A percentile compares a stretch with the other conserved stretches of the same genome.
phyloP scores from a whole-genome alignment of 2,329 filamentous ascomycete genomes.

The Ophioceras dolichostomum region DNA sequence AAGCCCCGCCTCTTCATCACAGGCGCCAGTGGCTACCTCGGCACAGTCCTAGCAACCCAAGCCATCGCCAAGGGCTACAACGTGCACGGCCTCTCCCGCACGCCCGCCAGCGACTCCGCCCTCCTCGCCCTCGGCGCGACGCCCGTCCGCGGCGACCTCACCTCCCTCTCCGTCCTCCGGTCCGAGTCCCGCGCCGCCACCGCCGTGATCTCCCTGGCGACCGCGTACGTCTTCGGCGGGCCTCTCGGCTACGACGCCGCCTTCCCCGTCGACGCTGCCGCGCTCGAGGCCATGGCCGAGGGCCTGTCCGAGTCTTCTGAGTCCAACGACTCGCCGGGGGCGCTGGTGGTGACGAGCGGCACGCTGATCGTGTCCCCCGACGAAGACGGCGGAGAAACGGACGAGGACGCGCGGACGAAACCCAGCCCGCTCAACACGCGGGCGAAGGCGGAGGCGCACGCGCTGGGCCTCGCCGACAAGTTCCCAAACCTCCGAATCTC shows the following conservation, averaged over 20 bases:
- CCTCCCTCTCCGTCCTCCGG: slow-evolving; percentile 22
- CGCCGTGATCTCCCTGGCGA: slow-evolving; percentile 28
- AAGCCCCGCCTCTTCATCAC: slow-evolving; percentile 26
- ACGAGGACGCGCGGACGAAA: slow-evolving; percentile 9
- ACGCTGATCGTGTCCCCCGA: slow-evolving; percentile 13
- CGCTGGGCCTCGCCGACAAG: slow-evolving; percentile 13
- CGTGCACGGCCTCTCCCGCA: slow-evolving; percentile 28
- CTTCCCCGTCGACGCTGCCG: slow-evolving; percentile 18
- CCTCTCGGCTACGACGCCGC: slow-evolving; percentile 14
- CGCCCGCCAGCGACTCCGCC: slow-evolving; percentile 19
- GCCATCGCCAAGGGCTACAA: slow-evolving; percentile 24
- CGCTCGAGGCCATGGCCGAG: slow-evolving; percentile 23
- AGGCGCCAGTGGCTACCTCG: slow-evolving; percentile 26
- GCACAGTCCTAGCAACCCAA: slow-evolving; percentile 19
- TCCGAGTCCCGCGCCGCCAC: slow-evolving; percentile 24
- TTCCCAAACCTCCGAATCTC: slow-evolving; percentile 22
- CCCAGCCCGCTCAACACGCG: slow-evolving; percentile 9
- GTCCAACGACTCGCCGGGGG: slow-evolving; percentile 20
- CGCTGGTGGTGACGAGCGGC: slow-evolving; percentile 22
- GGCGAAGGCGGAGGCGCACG: slow-evolving; percentile 16
- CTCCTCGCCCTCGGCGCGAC: slow-evolving; percentile 23
- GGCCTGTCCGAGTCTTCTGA: too few species aligned
- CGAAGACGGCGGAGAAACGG: slow-evolving; percentile 16
- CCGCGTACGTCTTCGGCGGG: slow-evolving; percentile 14
- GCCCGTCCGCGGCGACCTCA: slow-evolving; percentile 26